Evolutionary conservation across 2,329 filamentous ascomycete species (phyloP).

Genomic region (Hypoxylon sp.): DNA sequence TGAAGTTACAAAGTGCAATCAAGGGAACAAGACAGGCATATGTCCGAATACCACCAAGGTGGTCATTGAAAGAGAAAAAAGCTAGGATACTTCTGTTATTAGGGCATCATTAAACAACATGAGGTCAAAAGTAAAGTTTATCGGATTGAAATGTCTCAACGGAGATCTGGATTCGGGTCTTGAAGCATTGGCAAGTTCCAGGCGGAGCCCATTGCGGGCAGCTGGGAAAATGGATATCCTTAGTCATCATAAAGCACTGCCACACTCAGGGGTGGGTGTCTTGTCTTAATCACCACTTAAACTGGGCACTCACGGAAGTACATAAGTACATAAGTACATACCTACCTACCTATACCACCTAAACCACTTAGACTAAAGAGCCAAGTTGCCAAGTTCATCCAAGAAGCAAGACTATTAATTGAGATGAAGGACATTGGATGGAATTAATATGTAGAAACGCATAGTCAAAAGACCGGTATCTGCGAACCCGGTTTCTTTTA

Average conservation of each 20-base stretch:
- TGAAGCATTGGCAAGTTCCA: slow-evolving; percentile 10
- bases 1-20: slow-evolving; percentile 37
- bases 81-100: slow-evolving; percentile 23
- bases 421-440: neutral
- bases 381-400: neutral
- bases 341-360: slow-evolving; percentile 1
- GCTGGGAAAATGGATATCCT: slow-evolving; percentile 3
- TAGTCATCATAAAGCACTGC: slow-evolving; percentile 47
- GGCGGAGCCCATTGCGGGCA: slow-evolving; percentile 33
- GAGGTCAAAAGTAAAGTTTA: slow-evolving; percentile 24
- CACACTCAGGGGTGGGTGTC: slow-evolving; percentile 46
- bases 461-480: slow-evolving; percentile 19
- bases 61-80: slow-evolving; percentile 34
- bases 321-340: neutral
- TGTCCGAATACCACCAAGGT: slow-evolving; percentile 22
- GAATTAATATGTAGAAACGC: slow-evolving; percentile 16
- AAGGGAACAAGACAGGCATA: slow-evolving; percentile 35
- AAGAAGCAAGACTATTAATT: neutral
- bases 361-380: neutral
- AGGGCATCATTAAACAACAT: slow-evolving; percentile 33
- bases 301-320: neutral
- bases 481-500: slow-evolving; percentile 12
- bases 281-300: neutral
- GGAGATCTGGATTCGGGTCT: slow-evolving; percentile 24
- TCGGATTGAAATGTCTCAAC: slow-evolving; percentile 19